Evolutionary conservation across 2,329 filamentous ascomycete species (phyloP), one percentile per base, ranked within the genome.

Genomic region (Reticulascus tulasneorum): DNA sequence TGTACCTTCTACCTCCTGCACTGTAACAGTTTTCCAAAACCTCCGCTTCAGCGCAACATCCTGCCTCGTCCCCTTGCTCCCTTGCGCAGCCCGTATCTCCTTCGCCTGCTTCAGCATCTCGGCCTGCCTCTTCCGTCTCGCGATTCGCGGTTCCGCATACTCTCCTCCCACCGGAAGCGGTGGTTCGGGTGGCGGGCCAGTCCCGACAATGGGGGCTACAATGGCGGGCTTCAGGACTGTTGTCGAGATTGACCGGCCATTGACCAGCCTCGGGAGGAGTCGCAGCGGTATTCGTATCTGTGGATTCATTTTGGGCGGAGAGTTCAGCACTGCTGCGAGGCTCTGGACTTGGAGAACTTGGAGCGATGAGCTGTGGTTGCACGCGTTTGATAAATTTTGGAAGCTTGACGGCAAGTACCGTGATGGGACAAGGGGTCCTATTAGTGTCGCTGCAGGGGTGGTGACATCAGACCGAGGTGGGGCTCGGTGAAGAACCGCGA

Each of bases 11-110:
- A 74, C 73, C 53, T 84, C 77, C 47, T 75, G 70, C 23, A 96
- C 80, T 42, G 72, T 60, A 2, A 93, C 87, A 55, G 93, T 77
- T 60, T 84, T 87, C 91, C 91, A 97, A 67, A 96, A 96, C 35
- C 90, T 76, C 66, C 81, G 86, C 53, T 82, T 70, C 38, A 75
- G 54, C 23, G 58, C 65, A 13, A 59, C 55, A 3, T 70, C 67
- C 45, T 72, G 71, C 21, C 48, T 50, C 2, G 40, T 47, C 5
- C 38, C 29, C 41, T 61, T 65, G 22, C 50, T 54, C 22, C 50
- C 49, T 13, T 47, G 52, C 1, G 53, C 50, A 24, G 32, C 35
- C 21, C 72, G 64, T 19, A 75, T 54, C 40, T 71, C 67, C 47
- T 68, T 68, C 6, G 72, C 73, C 33, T 60, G 59, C 55, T 71